Conservation (phyloP, 2,329 filamentous ascomycete species). For the Fonsecaea nubica region DNA sequence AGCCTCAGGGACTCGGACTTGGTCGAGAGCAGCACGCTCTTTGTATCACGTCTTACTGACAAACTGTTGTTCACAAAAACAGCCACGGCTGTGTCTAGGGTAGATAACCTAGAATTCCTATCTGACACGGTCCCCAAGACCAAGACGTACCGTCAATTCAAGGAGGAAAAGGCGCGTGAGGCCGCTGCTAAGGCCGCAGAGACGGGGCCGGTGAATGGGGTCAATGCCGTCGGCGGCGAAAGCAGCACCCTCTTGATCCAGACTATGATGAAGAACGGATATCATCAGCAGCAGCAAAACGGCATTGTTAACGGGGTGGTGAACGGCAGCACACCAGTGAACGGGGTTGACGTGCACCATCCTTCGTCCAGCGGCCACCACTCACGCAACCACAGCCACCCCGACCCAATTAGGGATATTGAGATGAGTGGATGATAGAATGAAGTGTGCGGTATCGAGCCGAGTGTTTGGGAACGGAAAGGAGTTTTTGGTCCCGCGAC, state of each 20-base stretch:
- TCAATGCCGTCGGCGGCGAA: conserved; percentile 44
- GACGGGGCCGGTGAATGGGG: conserved; percentile 40
- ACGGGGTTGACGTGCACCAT: conserved; percentile 22
- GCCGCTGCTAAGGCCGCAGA: conserved; percentile 41
- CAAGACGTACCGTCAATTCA: conserved; percentile 78
- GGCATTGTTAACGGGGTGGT: conserved; percentile 26
- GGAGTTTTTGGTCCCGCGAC: too few relatives aligned
- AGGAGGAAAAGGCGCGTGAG: conserved; percentile 64
- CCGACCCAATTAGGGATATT: conserved; percentile 35
- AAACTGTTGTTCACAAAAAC: conserved; percentile 3
- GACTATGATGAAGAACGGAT: conserved; percentile 34
- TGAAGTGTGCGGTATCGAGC: background rate
- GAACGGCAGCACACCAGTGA: conserved; percentile 26
- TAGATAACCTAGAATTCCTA: conserved; percentile 95
- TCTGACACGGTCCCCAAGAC: conserved; percentile 89
- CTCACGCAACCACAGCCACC: conserved; percentile 32
- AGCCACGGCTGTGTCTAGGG: conserved; percentile 84
- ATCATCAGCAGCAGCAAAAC: conserved; percentile 17
- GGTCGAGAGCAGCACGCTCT: too few relatives aligned
- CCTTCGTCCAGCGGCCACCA: conserved; percentile 15
- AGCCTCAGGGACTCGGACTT: background rate
- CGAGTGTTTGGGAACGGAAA: conserved; percentile 61
- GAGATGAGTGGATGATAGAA: conserved; percentile 33
- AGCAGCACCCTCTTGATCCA: conserved; percentile 31
- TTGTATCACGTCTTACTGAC: background rate